Evolutionary conservation across 139 green algal species (phyloP).

Genomic region (Chlorella vulgaris): DNA sequence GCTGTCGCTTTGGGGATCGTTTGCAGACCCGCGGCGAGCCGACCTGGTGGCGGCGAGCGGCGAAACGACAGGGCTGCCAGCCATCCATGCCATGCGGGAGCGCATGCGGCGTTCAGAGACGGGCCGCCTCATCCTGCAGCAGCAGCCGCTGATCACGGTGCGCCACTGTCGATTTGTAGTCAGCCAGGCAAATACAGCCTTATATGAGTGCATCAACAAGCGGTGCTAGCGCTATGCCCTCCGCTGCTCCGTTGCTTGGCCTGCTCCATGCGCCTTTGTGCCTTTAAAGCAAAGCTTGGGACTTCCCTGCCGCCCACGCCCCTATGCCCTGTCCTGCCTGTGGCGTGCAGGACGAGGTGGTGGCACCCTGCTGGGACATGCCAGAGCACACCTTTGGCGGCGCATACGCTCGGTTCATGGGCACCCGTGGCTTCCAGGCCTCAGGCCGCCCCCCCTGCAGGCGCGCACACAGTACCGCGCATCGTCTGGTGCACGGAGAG

Average conservation of each 20-base stretch:
- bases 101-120: conserved; percentile 73
- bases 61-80: conserved; percentile 70
- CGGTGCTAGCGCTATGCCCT: too few species aligned
- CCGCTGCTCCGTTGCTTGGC: too few species aligned
- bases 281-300: too few species aligned
- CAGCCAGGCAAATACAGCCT: too few species aligned
- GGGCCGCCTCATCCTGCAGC: conserved; percentile 71
- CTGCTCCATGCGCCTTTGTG: too few species aligned
- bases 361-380: conserved; percentile 62
- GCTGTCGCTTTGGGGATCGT: conserved; percentile 59
- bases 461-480: too few species aligned
- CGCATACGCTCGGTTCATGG: conserved; percentile 94
- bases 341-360: conserved; percentile 40
- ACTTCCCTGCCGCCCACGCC: too few species aligned
- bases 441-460: conserved; percentile 84
- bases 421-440: conserved; percentile 74
- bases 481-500: too few species aligned
- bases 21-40: conserved; percentile 58
- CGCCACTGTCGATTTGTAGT: neutral
- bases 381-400: conserved; percentile 80
- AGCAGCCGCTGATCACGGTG: conserved; percentile 81
- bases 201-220: too few species aligned
- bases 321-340: neutral
- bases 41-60: conserved; percentile 87
- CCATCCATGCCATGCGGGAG: conserved; percentile 62